Base-by-base conservation (phyloP, 2,329 filamentous ascomycete species). In the Nemania abortiva region DNA sequence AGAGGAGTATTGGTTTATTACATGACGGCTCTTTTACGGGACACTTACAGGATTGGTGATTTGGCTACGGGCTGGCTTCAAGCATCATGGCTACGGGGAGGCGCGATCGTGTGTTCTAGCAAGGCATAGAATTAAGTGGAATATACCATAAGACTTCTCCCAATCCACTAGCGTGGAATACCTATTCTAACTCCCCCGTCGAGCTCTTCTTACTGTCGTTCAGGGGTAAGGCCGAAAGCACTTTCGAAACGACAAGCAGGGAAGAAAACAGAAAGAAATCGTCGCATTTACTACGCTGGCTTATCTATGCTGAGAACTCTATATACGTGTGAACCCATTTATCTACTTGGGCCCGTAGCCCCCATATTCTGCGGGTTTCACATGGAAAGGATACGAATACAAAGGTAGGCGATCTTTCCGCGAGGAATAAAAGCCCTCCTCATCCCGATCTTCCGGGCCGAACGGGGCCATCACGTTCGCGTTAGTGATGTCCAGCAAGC, bases 101-200 rank as follows among this genome's bases (percentile, higher is more conserved):
- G 50, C 50, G 31, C 27, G 27, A 70, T 53, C 34, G 24, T 54
- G 3, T 70, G 42, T 39, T 67, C 13, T 62, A 65, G 55, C 29
- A 61, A 31, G n/a, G 56, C 64, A 69, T 71, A 69, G 63, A 63
- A 57, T 18, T 59, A 20, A 61, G 50, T 42, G 42, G 52, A 58
- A 59, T 66, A 62, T 63, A 71, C 39, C 57, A 54, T n/a, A 37
- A 60, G n/a, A 37, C 1, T 52, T 39, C 2, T 63, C 31, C 54
- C 34, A 56, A 24, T 63, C 57, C 42, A 59, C 20, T 13, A 10
- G 24, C n/a, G 24, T 64, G 42, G 65, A 54, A 62, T 52, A 10
- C 42, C 5, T 6, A 7, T 7, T 4, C 22, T 20, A 6, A 15
- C 49, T 2, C 11, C 5, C 45, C 18, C 18, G 45, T 29, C 49